Evolutionary conservation across 2,329 filamentous ascomycete species (phyloP).

Genomic region (Ascocoryne sarcoides): DNA sequence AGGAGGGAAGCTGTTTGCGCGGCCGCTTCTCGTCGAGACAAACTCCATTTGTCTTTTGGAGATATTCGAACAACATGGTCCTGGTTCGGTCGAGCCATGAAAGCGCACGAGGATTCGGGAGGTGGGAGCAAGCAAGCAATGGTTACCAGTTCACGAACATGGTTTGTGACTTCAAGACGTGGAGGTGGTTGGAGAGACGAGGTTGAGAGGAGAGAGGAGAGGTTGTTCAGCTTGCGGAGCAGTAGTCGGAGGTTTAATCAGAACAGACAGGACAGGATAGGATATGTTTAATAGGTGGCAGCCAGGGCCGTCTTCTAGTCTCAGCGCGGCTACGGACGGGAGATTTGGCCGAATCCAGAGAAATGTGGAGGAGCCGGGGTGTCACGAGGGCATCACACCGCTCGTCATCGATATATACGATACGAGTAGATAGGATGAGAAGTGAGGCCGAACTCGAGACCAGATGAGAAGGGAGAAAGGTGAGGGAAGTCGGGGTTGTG

Average conservation of each 20-base stretch:
- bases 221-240: background rate
- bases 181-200: background rate
- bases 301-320: too few species aligned
- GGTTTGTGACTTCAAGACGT: background rate
- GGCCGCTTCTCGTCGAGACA: conserved; percentile 14
- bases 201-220: background rate
- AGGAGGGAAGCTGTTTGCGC: conserved; percentile 9
- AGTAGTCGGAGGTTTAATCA: too few species aligned
- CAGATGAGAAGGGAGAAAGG: too few species aligned
- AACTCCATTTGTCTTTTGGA: conserved; percentile 14
- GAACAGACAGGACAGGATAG: too few species aligned
- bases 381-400: background rate
- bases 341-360: too few species aligned
- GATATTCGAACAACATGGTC: conserved; percentile 25
- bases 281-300: too few species aligned
- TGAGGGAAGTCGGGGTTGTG: too few species aligned
- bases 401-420: background rate
- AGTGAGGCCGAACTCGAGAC: too few species aligned
- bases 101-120: too few species aligned
- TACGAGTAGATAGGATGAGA: too few species aligned
- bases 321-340: too few species aligned
- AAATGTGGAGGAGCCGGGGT: background rate
- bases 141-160: background rate
- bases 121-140: too few species aligned
- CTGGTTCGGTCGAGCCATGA: conserved; percentile 14